Conservation (phyloP, 2,329 filamentous ascomycete species). For the Diaporthe longicolla region DNA sequence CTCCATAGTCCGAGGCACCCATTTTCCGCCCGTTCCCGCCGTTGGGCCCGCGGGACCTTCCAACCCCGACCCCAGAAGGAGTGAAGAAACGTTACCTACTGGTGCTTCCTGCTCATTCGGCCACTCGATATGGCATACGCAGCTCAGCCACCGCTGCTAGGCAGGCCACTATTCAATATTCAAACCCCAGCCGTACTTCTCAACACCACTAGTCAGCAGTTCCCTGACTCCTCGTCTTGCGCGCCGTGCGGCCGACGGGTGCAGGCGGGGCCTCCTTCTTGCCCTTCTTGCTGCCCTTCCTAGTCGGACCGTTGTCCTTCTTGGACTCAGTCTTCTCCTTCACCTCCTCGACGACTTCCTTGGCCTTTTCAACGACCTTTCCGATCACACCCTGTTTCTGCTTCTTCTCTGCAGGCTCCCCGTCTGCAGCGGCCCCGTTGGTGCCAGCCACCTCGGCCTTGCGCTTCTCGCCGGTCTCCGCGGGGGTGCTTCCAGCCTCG, state of each 20-base stretch:
- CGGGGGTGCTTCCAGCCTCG: background rate
- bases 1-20: conserved; percentile 34
- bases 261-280: conserved; percentile 46
- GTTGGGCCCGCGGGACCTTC: conserved; percentile 17
- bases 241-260: conserved; percentile 52
- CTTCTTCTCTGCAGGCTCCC: conserved; percentile 40
- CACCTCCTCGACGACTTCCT: conserved; percentile 38
- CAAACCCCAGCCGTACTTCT: background rate
- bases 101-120: background rate
- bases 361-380: conserved; percentile 42
- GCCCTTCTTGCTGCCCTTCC: conserved; percentile 47
- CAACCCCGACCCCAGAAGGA: conserved; percentile 15
- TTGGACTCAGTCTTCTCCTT: conserved; percentile 36
- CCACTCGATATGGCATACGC: background rate
- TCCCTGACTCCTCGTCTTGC: conserved; percentile 58
- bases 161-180: background rate
- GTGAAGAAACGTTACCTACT: conserved; percentile 26
- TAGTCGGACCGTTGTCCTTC: conserved; percentile 32
- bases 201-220: conserved; percentile 36
- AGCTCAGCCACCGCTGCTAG: conserved; percentile 1
- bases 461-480: conserved; percentile 46
- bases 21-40: conserved; percentile 33
- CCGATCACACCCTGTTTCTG: conserved; percentile 37
- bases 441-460: conserved; percentile 42
- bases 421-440: conserved; percentile 19